Conservation (phyloP, 805 yeast genomes). For the Kodamaea kaohsiungensis region DNA sequence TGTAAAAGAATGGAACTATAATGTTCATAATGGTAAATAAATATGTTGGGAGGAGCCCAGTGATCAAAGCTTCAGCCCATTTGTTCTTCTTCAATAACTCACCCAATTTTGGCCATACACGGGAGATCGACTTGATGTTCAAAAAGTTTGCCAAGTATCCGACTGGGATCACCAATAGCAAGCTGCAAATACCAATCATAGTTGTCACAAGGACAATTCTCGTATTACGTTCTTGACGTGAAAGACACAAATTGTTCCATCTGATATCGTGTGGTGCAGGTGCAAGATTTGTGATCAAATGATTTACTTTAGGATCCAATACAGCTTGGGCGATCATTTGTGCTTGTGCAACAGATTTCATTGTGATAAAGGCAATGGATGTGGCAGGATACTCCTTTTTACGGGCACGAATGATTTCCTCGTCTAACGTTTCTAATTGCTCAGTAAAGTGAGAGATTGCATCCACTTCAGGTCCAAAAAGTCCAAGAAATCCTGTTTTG, state of each 20-base stretch:
- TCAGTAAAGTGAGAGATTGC: conserved; percentile 77
- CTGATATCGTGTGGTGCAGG: conserved; percentile 96
- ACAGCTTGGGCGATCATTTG: conserved; percentile 97
- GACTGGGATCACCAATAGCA: conserved; percentile 79
- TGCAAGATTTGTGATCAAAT: conserved; percentile 78
- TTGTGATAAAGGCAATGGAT: conserved; percentile 89
- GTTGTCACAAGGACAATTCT: conserved; percentile 66
- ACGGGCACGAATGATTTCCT: conserved; percentile 65
- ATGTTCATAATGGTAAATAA: conserved; percentile 83
- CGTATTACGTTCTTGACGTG: conserved; percentile 67
- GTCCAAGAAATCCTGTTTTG: conserved; percentile 59
- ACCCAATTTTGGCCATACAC: conserved; percentile 83
- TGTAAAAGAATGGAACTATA: conserved; percentile 81
- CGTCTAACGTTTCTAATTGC: conserved; percentile 67
- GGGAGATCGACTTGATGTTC: conserved; percentile 73
- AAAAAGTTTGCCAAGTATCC: conserved; percentile 80
- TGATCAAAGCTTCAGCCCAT: conserved; percentile 77
- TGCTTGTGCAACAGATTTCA: conserved; percentile 94
- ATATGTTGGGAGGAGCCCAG: conserved; percentile 90
- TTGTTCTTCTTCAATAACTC: conserved; percentile 59
- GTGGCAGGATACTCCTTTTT: conserved; percentile 74
- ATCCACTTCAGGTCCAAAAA: conserved; percentile 71
- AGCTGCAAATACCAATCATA: conserved; percentile 65
- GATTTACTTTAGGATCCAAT: conserved; percentile 84
- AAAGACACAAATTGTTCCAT: conserved; percentile 87